Evolutionary conservation across 352 stramenopile genomes (phyloP), one percentile per base, ranked within the genome.

Genomic region (Nothophytophthora sp.): DNA sequence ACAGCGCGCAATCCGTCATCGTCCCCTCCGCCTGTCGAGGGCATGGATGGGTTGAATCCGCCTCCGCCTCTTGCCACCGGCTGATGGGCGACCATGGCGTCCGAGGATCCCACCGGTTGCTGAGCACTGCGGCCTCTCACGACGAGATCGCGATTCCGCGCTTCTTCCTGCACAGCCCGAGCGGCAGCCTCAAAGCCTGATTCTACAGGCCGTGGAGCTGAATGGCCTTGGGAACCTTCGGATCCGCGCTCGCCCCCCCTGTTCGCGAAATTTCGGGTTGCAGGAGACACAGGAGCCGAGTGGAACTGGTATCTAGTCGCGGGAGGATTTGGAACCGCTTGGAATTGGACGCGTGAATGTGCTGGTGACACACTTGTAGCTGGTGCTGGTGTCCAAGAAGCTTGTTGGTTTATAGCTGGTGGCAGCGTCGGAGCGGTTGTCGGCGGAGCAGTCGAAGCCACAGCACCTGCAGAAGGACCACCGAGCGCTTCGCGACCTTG

Each of bases 1-100:
- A 70, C 68, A 11, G 50, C 51, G 20, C 63, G 67, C 16, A 76
- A 40, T 32, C 65, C 62, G 35, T 76, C 62, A 7, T 70, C 54
- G 60, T 70, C 58, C 30, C 51, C 42, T 13, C 55, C 27, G 36
- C 28, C 47, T 59, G 20, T 37, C 44, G 15, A 41, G 29, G 35
- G 35, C 34, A 39, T 23, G 34, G n/a, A 7, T 24, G 34, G 34
- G 3, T 16, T 56, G 8, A 67, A 70, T 15, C 22, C 34, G 35
- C 35, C 39, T 32, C 23, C 50, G 49, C 37, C 20, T 20, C 25
- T 47, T 25, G 41, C 4, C n/a, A 32, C 22, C 32, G 33, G 32
- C 49, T 28, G 51, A 47, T 50, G 55, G 8, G 54, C 40, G 27
- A 67, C 50, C 50, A 73, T 67, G 8, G 36, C 42, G 20, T 59